phyloP scores from a whole-genome alignment of 1,139 yeast genomes.

The Yamadazyma aaseri region DNA sequence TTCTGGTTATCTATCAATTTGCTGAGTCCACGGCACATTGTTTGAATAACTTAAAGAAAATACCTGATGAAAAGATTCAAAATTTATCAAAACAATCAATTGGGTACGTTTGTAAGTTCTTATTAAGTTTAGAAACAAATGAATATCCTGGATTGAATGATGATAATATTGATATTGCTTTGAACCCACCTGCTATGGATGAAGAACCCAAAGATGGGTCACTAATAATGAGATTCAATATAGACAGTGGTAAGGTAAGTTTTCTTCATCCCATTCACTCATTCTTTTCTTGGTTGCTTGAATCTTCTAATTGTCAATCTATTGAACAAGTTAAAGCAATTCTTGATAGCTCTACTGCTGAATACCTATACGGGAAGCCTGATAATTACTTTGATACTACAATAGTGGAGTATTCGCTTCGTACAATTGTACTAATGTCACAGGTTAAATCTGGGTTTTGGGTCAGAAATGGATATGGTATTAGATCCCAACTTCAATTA shows the following conservation, averaged over 20 bases:
- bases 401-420: slow-evolving; percentile 71
- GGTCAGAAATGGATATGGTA: slow-evolving; percentile 65
- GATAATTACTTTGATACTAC: neutral
- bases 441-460: slow-evolving; percentile 59
- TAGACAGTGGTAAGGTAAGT: slow-evolving; percentile 52
- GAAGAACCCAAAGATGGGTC: slow-evolving; percentile 25
- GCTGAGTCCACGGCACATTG: slow-evolving; percentile 58
- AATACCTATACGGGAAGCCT: neutral
- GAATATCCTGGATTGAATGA: slow-evolving; percentile 29
- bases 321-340: slow-evolving; percentile 19
- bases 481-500: slow-evolving; percentile 74
- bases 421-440: slow-evolving; percentile 60
- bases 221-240: slow-evolving; percentile 24
- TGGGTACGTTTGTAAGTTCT: slow-evolving; percentile 28
- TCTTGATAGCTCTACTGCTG: slow-evolving; percentile 14
- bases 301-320: slow-evolving; percentile 40
- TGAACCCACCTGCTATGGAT: slow-evolving; percentile 17
- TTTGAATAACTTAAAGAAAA: slow-evolving; percentile 27
- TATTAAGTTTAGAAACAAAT: slow-evolving; percentile 30
- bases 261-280: slow-evolving; percentile 82
- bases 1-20: slow-evolving; percentile 66
- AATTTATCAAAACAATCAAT: slow-evolving; percentile 30
- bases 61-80: slow-evolving; percentile 16
- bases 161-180: slow-evolving; percentile 29
- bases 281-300: slow-evolving; percentile 68